Conservation (phyloP, 164 flowering plant genomes). For the Stephania yunnanensis region DNA sequence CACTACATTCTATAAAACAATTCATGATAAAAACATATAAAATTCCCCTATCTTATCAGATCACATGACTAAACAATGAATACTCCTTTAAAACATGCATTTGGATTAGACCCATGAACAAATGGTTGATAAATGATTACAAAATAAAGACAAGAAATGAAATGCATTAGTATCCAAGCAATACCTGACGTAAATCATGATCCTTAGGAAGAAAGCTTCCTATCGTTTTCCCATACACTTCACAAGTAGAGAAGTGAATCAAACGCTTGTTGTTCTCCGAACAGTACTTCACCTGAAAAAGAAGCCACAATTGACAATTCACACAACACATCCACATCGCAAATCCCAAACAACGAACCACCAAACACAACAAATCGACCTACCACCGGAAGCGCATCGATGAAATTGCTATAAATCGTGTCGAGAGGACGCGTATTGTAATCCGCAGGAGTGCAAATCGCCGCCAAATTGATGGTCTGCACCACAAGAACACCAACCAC, state of each 20-base stretch:
- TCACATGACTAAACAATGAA: neutral
- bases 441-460: slow-evolving; percentile 79
- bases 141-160: neutral
- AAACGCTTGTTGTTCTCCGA: slow-evolving; percentile 90
- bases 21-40: neutral
- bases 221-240: slow-evolving; percentile 89
- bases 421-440: slow-evolving; percentile 81
- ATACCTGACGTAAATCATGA: slow-evolving; percentile 72
- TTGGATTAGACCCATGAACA: neutral
- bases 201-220: slow-evolving; percentile 87
- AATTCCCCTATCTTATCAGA: neutral
- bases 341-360: neutral
- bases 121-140: neutral
- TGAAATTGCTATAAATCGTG: slow-evolving; percentile 75
- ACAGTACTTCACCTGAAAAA: slow-evolving; percentile 72
- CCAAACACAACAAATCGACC: neutral
- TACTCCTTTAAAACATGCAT: neutral
- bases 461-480: slow-evolving; percentile 71
- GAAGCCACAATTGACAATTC: neutral
- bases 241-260: slow-evolving; percentile 96
- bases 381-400: slow-evolving; percentile 78
- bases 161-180: neutral
- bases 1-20: neutral
- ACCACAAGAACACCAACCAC: slow-evolving; percentile 4
- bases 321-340: neutral